A percentile compares a stretch with the other conserved stretches of the same genome.
These are phyloP conservation scores for Tetracentron sinense DNA, from an alignment of 164 flowering plant species.

Conservation along the genomic window DNA sequence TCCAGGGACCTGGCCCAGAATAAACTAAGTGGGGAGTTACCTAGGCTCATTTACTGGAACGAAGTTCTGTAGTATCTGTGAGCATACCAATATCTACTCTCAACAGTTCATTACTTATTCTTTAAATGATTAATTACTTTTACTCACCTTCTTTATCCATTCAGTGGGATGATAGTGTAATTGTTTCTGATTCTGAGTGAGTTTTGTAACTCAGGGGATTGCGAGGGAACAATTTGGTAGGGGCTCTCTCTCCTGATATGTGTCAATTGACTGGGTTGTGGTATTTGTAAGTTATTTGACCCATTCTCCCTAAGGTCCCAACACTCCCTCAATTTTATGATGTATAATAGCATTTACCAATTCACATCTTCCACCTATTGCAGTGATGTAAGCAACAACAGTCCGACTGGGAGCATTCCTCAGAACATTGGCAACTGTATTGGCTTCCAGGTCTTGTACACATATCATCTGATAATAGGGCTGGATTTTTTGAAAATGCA, in stretches of 20 bases:
- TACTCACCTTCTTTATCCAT: not conserved
- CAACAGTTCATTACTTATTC: not conserved
- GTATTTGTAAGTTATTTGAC: conserved; percentile 99
- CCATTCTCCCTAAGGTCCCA: too few species aligned
- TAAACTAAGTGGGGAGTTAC: conserved; percentile 82
- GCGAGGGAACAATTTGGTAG: conserved; percentile 81
- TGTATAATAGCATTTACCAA: not conserved
- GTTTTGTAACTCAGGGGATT: conserved; percentile 51
- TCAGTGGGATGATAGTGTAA: not conserved
- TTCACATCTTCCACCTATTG: conserved; percentile 6
- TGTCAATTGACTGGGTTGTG: conserved; percentile 94
- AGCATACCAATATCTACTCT: conserved; percentile 22
- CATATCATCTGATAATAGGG: conserved; percentile 18
- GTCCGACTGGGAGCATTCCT: conserved; percentile 87
- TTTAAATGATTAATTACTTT: not conserved
- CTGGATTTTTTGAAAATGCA: not conserved
- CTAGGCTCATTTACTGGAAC: conserved; percentile 94
- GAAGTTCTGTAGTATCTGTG: conserved; percentile 92
- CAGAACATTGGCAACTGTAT: conserved; percentile 85
- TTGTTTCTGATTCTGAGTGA: conserved; percentile 1
- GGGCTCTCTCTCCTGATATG: conserved; percentile 84
- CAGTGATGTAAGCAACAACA: conserved; percentile 96
- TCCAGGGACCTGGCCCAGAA: conserved; percentile 90
- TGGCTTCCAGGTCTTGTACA: conserved; percentile 95
- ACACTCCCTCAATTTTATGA: too few species aligned